Evolutionary conservation across 2,329 filamentous ascomycete species (phyloP), one percentile per base, ranked within the genome.

Genomic region (Aspergillus ustus): DNA sequence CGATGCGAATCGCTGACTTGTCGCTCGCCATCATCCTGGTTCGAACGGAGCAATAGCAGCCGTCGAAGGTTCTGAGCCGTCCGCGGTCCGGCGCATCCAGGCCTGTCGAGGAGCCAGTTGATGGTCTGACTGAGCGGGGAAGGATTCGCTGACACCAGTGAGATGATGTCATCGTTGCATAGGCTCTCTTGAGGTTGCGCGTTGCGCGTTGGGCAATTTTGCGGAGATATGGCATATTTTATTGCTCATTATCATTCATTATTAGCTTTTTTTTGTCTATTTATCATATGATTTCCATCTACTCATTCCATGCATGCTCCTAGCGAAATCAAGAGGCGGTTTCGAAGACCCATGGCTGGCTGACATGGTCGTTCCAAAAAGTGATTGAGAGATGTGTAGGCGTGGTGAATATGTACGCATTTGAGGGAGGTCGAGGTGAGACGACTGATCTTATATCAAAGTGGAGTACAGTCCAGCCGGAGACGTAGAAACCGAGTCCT

Each of bases 91-190:
- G 28, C 25, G 54, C 19, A 17, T 40, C 25, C 19, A 51, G 34
- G 29, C 34, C 8, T 44, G 19, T 9, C 31, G 8, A 31, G 31
- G 48, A 50, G 15, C 31, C 34, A 17, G 53, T 48, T 28, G 53
- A 56, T 45, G 55, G 55, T 22, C 48, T 31, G 48, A 52, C 34
- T 45, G 55, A 57, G 53, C 53, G 53, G 53, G 53, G 53, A 56
- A 49, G 8, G 20, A 37, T 29, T 50, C 44, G 19, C 6, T 56
- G 53, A 46, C 29, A 31, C 13, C 44, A 48, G 43, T 40, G 15
- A 11, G 55, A 51, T 57, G 55, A 51, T 57, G 55, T 57, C 54
- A 57, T 20, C 11, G 29, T 11, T 28, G 37, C 13, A 31, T n/a
- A 25, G 25, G 4, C 25, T 25, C 25, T 25, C n/a, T 25, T 5